phyloP scores from a whole-genome alignment of 116 monocot species.

The Phalaenopsis hybrid region DNA sequence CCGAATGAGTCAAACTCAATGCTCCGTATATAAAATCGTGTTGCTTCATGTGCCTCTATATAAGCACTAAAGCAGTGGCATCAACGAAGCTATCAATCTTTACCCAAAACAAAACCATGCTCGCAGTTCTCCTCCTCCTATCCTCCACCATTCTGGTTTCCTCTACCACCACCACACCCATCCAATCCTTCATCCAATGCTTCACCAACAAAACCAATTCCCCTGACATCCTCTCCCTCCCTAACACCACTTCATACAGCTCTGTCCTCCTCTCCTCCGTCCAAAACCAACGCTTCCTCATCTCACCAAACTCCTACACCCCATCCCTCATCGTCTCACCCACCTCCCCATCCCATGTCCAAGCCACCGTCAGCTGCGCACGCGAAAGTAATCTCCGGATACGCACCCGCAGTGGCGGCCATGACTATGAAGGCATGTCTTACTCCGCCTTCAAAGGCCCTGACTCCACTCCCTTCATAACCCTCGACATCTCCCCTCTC shows the following conservation, averaged over 20 bases:
- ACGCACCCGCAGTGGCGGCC: slow-evolving; percentile 5
- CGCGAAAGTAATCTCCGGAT: slow-evolving; percentile 8
- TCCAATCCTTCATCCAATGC: slow-evolving; percentile 12
- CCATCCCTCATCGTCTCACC: slow-evolving; percentile 21
- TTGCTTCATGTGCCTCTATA: too few relatives aligned
- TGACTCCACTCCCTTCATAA: not conserved
- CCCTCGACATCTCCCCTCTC: slow-evolving; percentile 23
- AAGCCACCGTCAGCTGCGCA: slow-evolving; percentile 18
- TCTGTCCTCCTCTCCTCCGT: slow-evolving; percentile 18
- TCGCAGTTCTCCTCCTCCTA: not conserved
- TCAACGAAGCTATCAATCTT: too few relatives aligned
- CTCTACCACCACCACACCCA: not conserved
- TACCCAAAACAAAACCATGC: not conserved
- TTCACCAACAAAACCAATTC: slow-evolving; percentile 10
- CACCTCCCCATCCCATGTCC: slow-evolving; percentile 14
- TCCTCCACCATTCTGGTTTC: not conserved
- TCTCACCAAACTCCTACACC: slow-evolving; percentile 2
- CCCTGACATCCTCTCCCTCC: slow-evolving; percentile 4
- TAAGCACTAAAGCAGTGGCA: too few relatives aligned
- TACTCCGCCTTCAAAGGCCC: slow-evolving; percentile 12
- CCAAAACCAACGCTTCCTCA: slow-evolving; percentile 20
- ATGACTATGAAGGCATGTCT: slow-evolving; percentile 44
- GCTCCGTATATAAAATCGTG: too few relatives aligned
- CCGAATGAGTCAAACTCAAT: too few relatives aligned
- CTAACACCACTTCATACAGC: slow-evolving; percentile 9